Percentiles rank a stretch among this genome's conserved stretches.
phyloP scores from a whole-genome alignment of 306 rosid genomes.

The Prunus persica region DNA sequence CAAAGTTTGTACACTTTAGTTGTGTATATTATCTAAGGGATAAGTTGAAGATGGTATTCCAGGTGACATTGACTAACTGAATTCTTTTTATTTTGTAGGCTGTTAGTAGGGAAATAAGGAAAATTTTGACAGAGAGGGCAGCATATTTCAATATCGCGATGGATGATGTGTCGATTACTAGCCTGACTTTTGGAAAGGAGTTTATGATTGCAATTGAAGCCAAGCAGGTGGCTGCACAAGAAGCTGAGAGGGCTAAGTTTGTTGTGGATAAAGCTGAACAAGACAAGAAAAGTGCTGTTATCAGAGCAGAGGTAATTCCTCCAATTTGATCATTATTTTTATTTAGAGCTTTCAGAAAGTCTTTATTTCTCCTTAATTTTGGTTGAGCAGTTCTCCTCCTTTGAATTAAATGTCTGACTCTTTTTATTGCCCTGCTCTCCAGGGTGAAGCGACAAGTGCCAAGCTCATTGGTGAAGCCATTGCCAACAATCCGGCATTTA shows the following conservation, averaged over 20 bases:
- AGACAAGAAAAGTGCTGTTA: conserved; percentile 76
- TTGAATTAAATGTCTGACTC: background rate
- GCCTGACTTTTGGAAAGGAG: conserved; percentile 70
- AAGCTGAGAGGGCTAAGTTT: conserved; percentile 92
- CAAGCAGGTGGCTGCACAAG: conserved; percentile 96
- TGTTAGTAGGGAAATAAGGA: conserved; percentile 83
- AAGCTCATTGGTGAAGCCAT: conserved; percentile 78
- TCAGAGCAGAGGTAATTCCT: conserved; percentile 67
- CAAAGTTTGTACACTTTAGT: background rate
- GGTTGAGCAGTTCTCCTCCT: background rate
- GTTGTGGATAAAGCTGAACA: conserved; percentile 89
- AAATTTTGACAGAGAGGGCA: conserved; percentile 69
- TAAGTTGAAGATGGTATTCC: background rate
- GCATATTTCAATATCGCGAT: conserved; percentile 78
- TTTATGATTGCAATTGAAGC: conserved; percentile 89
- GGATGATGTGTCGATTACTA: conserved; percentile 87
- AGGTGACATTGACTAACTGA: background rate
- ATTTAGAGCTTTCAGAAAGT: background rate
- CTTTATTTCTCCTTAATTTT: background rate
- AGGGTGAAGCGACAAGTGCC: conserved; percentile 93
- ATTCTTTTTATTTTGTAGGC: conserved; percentile 32
- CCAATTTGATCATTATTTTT: background rate
- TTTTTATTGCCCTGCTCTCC: conserved; percentile 14
- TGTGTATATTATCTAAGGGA: background rate
- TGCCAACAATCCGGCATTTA: conserved; percentile 81